These are phyloP conservation scores for Neoascochyta sp. DNA, from an alignment of 2,329 filamentous ascomycete genomes.

Conservation along the genomic window DNA sequence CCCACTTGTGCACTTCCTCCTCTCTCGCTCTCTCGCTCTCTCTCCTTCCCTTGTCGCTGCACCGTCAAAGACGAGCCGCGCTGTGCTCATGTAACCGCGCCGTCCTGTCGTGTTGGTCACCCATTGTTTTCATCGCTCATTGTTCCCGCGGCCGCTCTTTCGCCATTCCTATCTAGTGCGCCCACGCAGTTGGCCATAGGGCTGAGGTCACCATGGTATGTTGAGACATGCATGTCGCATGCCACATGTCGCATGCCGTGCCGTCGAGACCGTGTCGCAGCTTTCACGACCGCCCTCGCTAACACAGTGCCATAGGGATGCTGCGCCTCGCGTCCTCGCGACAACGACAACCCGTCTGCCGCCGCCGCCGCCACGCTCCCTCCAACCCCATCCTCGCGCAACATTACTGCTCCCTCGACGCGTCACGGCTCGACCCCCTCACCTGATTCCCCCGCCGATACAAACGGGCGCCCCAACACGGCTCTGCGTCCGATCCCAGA, in stretches of 20 bases:
- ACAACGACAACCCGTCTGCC: constrained; percentile 3
- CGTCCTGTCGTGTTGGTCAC: constrained; percentile 1
- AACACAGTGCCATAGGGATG: constrained; percentile 9
- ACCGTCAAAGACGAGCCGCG: no score
- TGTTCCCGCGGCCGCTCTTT: constrained; percentile 2
- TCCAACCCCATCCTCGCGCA: constrained; percentile 12
- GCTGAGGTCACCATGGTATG: constrained; percentile 10
- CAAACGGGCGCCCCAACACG: constrained; percentile 22
- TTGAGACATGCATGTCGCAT: no score
- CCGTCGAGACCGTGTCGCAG: no score
- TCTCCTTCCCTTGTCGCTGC: no score
- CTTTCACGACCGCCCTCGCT: no score
- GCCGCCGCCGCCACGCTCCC: constrained; percentile 5
- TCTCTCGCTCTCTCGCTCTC: no score
- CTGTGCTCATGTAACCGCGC: constrained; percentile 8
- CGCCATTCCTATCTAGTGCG: constrained; percentile 4
- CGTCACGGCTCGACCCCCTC: background rate
- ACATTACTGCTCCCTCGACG: constrained; percentile 17
- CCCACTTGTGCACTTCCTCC: no score
- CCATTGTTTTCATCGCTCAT: no score
- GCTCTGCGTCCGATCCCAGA: constrained; percentile 24
- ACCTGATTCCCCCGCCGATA: constrained; percentile 1
- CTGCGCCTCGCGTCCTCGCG: constrained; percentile 9
- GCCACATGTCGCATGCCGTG: constrained; percentile 4
- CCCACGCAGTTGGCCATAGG: constrained; percentile 1